phyloP scores from a whole-genome alignment of 1,284 basidiomycete genomes.

The Salmacisia buchloeana region DNA sequence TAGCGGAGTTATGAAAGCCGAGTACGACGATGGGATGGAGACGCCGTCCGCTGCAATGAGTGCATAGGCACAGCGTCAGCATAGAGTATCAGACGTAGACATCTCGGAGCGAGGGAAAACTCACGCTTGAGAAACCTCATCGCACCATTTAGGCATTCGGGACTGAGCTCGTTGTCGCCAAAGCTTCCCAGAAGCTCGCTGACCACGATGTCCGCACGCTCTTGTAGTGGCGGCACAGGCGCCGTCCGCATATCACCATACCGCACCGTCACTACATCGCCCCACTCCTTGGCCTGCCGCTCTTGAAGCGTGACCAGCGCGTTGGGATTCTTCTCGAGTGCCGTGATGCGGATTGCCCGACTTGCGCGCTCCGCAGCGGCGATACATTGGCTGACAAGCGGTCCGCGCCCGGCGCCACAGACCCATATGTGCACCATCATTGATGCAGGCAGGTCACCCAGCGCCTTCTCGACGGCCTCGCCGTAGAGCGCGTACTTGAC shows the following conservation, averaged over 20 bases:
- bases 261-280: slow-evolving; percentile 67
- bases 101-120: slow-evolving; percentile 40
- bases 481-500: slow-evolving; percentile 95
- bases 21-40: slow-evolving; percentile 93
- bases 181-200: slow-evolving; percentile 95
- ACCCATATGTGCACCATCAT: slow-evolving; percentile 54
- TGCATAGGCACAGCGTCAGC: slow-evolving; percentile 24
- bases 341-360: slow-evolving; percentile 63
- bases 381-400: slow-evolving; percentile 80
- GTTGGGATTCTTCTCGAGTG: slow-evolving; percentile 80
- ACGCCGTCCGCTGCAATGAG: slow-evolving; percentile 69
- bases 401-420: slow-evolving; percentile 90
- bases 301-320: slow-evolving; percentile 45
- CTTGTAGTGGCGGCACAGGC: slow-evolving; percentile 54
- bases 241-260: slow-evolving; percentile 90
- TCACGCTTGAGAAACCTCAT: slow-evolving; percentile 60
- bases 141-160: slow-evolving; percentile 94
- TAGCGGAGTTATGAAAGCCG: slow-evolving; percentile 85
- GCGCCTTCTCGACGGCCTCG: slow-evolving; percentile 56
- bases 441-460: slow-evolving; percentile 73
- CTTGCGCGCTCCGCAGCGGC: slow-evolving; percentile 69
- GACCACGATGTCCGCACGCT: slow-evolving; percentile 85
- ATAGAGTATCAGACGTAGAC: neutral
- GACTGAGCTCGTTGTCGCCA: slow-evolving; percentile 96
- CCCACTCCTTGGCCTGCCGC: slow-evolving; percentile 62